Evolutionary conservation across 2,329 filamentous ascomycete genomes (phyloP), one percentile per base, ranked within the genome.

Genomic region (Xylaria sp.): DNA sequence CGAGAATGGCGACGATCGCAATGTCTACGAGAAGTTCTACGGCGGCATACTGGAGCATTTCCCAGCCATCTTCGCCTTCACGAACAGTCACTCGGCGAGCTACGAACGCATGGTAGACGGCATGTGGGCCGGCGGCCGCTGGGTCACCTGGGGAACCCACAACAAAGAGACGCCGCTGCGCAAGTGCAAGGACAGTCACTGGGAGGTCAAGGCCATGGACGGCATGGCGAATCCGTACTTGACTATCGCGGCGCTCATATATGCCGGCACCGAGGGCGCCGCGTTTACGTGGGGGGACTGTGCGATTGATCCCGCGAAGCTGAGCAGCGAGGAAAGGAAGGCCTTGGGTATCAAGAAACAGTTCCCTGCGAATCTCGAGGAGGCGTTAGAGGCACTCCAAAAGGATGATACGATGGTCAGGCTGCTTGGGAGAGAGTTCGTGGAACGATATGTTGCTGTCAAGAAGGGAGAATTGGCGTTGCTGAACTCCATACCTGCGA

Each of bases 221-320:
- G 93, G 93, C 0, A 80, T 93, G 20, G 91, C 92, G 3, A 97
- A 97, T 75, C 87, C 90, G 62, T 97, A 96, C 76, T 79, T 97
- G 1, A 90, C 87, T 0, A 77, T 92, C 20, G 84, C 86, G 0
- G 89, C 87, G 0, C 76, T 93, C 0, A 75, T 93, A 0, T 83
- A 83, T 0, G 87, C 87, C 0, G 91, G 91, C 0, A 78, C 86
- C 0, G 69, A 83, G 1, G 91, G 91, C 0, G 79, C 82, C 63
- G 70, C 78, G 56, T 77, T 91, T 56, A 73, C 75, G 13, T 84
- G 84, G 79, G 76, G 80, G 36, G 89, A 92, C 73, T 89, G 88
- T 69, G 73, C 74, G 8, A 80, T 77, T 1, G 88, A 90, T 71
- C 88, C 89, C 1, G 84, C 85, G 0, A 75, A 67, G 30, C 73